Percentiles rank a stretch among this genome's conserved stretches.
These are phyloP conservation scores for Wickerhamomyces tratensis DNA, from an alignment of 805 yeast genomes.

Conservation along the genomic window DNA sequence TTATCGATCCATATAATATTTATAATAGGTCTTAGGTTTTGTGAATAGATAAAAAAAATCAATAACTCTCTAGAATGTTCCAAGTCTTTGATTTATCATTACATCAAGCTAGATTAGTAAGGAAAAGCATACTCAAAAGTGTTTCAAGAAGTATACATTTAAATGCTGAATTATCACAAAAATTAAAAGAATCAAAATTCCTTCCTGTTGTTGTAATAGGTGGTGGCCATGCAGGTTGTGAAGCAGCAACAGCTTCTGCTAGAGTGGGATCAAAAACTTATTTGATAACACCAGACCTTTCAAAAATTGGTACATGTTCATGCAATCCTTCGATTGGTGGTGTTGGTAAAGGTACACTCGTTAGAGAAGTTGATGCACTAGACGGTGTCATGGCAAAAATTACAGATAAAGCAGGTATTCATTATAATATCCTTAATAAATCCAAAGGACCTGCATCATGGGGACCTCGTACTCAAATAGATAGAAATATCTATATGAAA, in stretches of 20 bases:
- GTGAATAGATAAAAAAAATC: too few relatives aligned
- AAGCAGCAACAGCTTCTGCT: constrained; percentile 92
- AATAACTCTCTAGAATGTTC: too few relatives aligned
- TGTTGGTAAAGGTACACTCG: constrained; percentile 90
- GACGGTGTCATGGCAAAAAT: constrained; percentile 85
- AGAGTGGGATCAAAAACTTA: constrained; percentile 66
- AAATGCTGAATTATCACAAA: constrained; percentile 11
- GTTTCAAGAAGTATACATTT: constrained; percentile 1
- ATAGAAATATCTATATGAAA: constrained; percentile 62
- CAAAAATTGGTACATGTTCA: constrained; percentile 86
- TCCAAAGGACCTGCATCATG: constrained; percentile 95
- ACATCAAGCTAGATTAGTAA: too few relatives aligned
- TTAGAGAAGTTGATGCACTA: constrained; percentile 90
- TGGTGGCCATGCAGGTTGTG: constrained; percentile 99
- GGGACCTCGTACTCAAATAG: constrained; percentile 98
- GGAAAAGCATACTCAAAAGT: too few relatives aligned
- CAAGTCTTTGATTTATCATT: too few relatives aligned
- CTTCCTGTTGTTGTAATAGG: constrained; percentile 82
- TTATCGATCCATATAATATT: too few relatives aligned
- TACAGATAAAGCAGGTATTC: constrained; percentile 91
- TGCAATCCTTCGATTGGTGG: constrained; percentile 99
- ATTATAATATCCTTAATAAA: constrained; percentile 75
- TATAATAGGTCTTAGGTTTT: too few relatives aligned
- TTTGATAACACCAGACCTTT: constrained; percentile 65
- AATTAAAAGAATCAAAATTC: constrained; percentile 7